A percentile compares a stretch with the other conserved stretches of the same genome.
Evolutionary conservation across 495 filamentous ascomycete species (phyloP).

Genomic region (Penicillium psychrofluorescens): DNA sequence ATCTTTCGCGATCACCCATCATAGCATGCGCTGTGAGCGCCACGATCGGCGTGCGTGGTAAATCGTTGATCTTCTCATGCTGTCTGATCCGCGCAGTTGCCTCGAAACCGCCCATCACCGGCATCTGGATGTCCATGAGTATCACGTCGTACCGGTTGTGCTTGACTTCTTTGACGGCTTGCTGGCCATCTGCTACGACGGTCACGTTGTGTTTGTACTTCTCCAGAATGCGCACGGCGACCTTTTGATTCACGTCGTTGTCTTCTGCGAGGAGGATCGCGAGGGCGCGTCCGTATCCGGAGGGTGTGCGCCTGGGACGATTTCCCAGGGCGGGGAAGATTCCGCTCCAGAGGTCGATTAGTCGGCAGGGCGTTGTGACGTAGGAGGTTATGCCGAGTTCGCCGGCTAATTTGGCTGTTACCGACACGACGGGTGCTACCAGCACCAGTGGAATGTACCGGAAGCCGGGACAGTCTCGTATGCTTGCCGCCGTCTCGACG

Average conservation of each 20-base stretch:
- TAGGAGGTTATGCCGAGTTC: conserved; percentile 90
- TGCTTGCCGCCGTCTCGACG: conserved; percentile 70
- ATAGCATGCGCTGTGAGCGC: conserved; percentile 81
- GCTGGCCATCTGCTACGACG: conserved; percentile 67
- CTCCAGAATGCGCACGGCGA: conserved; percentile 63
- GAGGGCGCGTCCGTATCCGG: conserved; percentile 82
- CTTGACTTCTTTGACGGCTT: conserved; percentile 61
- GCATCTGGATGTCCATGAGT: conserved; percentile 86
- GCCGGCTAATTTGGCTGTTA: conserved; percentile 81
- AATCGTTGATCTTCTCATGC: conserved; percentile 40
- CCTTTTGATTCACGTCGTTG: conserved; percentile 74
- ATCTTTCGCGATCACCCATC: conserved; percentile 75
- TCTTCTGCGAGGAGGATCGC: conserved; percentile 83
- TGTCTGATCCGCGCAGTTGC: conserved; percentile 67
- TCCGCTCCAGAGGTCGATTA: conserved; percentile 87
- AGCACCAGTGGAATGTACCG: conserved; percentile 88
- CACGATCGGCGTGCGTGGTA: conserved; percentile 59
- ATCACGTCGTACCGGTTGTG: conserved; percentile 61
- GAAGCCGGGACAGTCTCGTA: conserved; percentile 72
- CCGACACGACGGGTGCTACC: conserved; percentile 72
- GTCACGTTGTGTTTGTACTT: conserved; percentile 68
- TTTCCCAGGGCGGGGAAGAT: conserved; percentile 90
- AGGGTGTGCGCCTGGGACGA: conserved; percentile 69
- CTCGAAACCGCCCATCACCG: conserved; percentile 70
- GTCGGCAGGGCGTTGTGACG: conserved; percentile 86